A percentile compares a stretch with the other conserved stretches of the same genome.
Evolutionary conservation across 2,329 filamentous ascomycete species (phyloP).

Genomic region (Massarina eburnea): DNA sequence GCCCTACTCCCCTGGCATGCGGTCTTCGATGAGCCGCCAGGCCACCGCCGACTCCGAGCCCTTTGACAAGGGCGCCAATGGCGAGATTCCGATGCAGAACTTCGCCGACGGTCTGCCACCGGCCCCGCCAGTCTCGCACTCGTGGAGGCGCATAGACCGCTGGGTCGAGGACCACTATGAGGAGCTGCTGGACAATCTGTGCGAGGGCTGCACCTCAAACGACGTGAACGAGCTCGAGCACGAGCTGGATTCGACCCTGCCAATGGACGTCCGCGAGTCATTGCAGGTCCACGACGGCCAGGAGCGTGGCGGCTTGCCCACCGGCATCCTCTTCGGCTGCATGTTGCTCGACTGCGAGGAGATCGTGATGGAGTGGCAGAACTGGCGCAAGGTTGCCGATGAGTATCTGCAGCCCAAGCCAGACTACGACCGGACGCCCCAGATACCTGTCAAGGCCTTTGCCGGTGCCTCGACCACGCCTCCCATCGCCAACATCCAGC

Average conservation of each 20-base stretch:
- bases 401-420: slow-evolving; percentile 71
- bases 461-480: slow-evolving; percentile 73
- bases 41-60: slow-evolving; percentile 54
- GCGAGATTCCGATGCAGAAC: slow-evolving; percentile 94
- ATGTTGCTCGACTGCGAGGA: slow-evolving; percentile 99
- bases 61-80: slow-evolving; percentile 67
- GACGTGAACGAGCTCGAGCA: slow-evolving; percentile 97
- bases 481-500: slow-evolving; percentile 54
- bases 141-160: slow-evolving; percentile 89
- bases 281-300: slow-evolving; percentile 93
- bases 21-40: slow-evolving; percentile 71
- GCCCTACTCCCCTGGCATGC: slow-evolving; percentile 87
- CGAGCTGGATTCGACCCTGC: slow-evolving; percentile 89
- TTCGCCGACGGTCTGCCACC: slow-evolving; percentile 92
- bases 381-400: slow-evolving; percentile 91
- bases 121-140: slow-evolving; percentile 82
- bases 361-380: slow-evolving; percentile 95
- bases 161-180: slow-evolving; percentile 96
- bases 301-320: slow-evolving; percentile 86
- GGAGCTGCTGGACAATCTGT: slow-evolving; percentile 89
- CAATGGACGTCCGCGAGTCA: slow-evolving; percentile 90
- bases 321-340: slow-evolving; percentile 86
- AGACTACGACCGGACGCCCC: slow-evolving; percentile 59
- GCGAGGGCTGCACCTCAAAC: slow-evolving; percentile 88
- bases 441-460: slow-evolving; percentile 70